phyloP scores from a whole-genome alignment of 805 yeast genomes.

The Ogataea nonfermentans region DNA sequence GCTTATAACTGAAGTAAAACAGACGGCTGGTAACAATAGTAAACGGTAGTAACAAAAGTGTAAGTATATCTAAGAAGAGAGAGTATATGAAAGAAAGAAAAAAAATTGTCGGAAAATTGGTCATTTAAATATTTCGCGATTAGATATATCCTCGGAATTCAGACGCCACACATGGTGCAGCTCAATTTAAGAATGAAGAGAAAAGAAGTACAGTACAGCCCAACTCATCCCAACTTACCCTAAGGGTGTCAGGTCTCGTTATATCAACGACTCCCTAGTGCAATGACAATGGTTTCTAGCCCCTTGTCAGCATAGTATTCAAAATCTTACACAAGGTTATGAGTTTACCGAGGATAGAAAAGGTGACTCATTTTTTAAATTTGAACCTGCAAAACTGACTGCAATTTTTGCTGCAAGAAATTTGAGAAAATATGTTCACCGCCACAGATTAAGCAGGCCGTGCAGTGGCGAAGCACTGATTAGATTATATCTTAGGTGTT shows the following conservation, averaged over 20 bases:
- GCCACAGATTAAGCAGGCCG: too few species aligned
- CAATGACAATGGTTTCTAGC: too few species aligned
- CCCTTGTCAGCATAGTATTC: too few species aligned
- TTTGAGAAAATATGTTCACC: too few species aligned
- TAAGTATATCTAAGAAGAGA: slow-evolving; percentile 8
- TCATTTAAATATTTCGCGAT: slow-evolving; percentile 4
- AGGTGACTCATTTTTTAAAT: slow-evolving; percentile 6
- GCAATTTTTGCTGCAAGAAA: background rate
- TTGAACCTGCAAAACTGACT: background rate
- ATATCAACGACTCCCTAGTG: too few species aligned
- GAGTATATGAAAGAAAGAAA: slow-evolving; percentile 2
- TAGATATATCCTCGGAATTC: background rate
- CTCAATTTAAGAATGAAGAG: background rate
- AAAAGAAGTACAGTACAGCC: too few species aligned
- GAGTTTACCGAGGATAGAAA: too few species aligned
- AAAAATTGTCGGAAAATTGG: background rate
- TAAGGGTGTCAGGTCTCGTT: too few species aligned
- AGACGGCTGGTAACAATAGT: slow-evolving; percentile 2
- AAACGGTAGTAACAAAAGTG: slow-evolving; percentile 3
- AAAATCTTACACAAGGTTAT: too few species aligned
- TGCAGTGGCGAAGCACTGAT: slow-evolving; percentile 5
- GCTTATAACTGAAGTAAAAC: slow-evolving; percentile 8
- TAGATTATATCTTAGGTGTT: slow-evolving; percentile 5
- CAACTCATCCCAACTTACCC: too few species aligned
- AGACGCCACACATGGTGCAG: slow-evolving; percentile 2